phyloP scores from a whole-genome alignment of 1,139 yeast species.

The Hansenula lynferdii region DNA sequence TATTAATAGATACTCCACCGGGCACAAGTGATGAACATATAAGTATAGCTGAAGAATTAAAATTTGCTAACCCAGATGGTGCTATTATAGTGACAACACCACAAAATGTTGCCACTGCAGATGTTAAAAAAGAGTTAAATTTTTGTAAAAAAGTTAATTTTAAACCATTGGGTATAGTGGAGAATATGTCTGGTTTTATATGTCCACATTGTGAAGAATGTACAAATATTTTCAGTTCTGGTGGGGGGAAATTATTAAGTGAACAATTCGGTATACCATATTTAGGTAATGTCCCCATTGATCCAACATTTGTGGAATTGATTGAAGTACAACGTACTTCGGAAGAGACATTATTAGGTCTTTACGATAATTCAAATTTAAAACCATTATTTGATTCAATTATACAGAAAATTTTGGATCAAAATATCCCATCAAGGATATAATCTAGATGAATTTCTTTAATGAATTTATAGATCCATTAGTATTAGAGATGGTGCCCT shows the following conservation, averaged over 20 bases:
- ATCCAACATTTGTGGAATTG: conserved; percentile 83
- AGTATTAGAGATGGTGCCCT: too few relatives aligned
- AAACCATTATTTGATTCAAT: conserved; percentile 48
- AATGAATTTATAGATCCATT: too few relatives aligned
- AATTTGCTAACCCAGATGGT: conserved; percentile 79
- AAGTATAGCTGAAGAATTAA: conserved; percentile 87
- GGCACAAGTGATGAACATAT: conserved; percentile 99
- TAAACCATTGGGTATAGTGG: conserved; percentile 79
- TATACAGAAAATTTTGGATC: conserved; percentile 38
- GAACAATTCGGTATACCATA: conserved; percentile 55
- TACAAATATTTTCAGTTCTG: conserved; percentile 86
- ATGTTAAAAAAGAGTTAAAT: conserved; percentile 90
- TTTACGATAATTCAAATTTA: conserved; percentile 36
- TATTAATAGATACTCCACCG: conserved; percentile 96
- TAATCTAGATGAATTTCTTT: too few relatives aligned
- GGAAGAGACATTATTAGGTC: conserved; percentile 25
- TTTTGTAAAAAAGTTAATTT: conserved; percentile 87
- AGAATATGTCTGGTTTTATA: conserved; percentile 95
- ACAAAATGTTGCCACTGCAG: conserved; percentile 87
- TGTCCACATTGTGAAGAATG: conserved; percentile 94
- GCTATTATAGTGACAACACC: conserved; percentile 96
- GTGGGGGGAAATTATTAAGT: conserved; percentile 84
- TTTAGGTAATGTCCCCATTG: conserved; percentile 88
- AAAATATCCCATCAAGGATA: conserved; percentile 22
- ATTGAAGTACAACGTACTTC: conserved; percentile 45